Evolutionary conservation across 805 yeast genomes (phyloP).

Genomic region (Hanseniaspora lindneri): DNA sequence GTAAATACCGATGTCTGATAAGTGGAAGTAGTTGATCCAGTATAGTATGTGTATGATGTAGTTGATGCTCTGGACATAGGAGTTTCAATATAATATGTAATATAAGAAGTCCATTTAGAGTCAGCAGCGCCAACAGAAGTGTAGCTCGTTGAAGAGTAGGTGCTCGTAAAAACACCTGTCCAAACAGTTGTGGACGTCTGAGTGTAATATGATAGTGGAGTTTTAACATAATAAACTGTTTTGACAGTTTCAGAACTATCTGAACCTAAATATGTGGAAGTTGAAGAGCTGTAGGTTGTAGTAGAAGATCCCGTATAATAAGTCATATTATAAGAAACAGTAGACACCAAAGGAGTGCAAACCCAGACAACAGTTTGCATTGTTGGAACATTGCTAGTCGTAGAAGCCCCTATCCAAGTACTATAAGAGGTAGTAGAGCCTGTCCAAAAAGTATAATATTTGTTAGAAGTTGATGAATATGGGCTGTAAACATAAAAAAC

Average conservation of each 20-base stretch:
- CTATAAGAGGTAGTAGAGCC: constrained; percentile 1
- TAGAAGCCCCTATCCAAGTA: constrained; percentile 5
- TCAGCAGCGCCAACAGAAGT: constrained; percentile 18
- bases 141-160: constrained; percentile 15
- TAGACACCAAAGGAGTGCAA: constrained; percentile 15
- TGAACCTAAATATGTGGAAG: constrained; percentile 15
- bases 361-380: constrained; percentile 15
- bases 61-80: constrained; percentile 14
- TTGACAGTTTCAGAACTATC: constrained; percentile 18
- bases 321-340: constrained; percentile 1
- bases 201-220: constrained; percentile 16
- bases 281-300: constrained; percentile 11
- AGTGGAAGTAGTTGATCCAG: constrained; percentile 12
- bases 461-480: constrained; percentile 1
- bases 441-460: constrained; percentile 2
- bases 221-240: constrained; percentile 18
- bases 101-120: constrained; percentile 14
- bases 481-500: constrained; percentile 11
- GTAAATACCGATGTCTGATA: constrained; percentile 2
- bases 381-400: background rate
- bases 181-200: constrained; percentile 14
- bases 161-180: constrained; percentile 16
- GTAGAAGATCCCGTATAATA: constrained; percentile 13
- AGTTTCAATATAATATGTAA: constrained; percentile 19
- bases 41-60: constrained; percentile 8